Base-by-base conservation (phyloP, 225 moss, liverwort and hornwort genomes). In the Straminergon stramineum region DNA sequence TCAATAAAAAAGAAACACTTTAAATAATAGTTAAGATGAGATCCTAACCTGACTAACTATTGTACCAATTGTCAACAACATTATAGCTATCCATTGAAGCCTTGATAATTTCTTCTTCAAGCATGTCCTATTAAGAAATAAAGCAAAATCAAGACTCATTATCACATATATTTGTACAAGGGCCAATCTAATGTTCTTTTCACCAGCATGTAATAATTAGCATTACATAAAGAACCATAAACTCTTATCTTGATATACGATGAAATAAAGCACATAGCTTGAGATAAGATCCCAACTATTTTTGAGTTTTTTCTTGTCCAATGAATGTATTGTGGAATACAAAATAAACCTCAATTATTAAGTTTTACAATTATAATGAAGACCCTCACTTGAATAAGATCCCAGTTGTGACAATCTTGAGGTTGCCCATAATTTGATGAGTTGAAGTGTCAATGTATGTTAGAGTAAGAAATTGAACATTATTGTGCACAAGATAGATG, bases 391-490 rank as follows among this genome's bases (percentile, higher is more conserved):
- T 93, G 43, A 96, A 99, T 37, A 99, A 83, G 66, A 99, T 95
- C 27, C 95, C 99, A 61, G 97, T 99, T 58, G 99, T 95, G 32
- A 99, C 97, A 71, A 99, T 99, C 92, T 97, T 99, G 43, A 99
- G 85, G 91, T 97, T 99, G 32, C 96, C 96, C 94, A 99, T 91
- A 81, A 99, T 99, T 89, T 99, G 99, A 88, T 97, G 96, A 24
- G 99, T 99, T 82, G 99, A 95, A 23, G 97, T 97, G 87, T 99
- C 99, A 75, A 97, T 91, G 77, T 97, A 99, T 61, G 93, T 96
- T 84, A 99, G 71, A 71, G 99, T 96, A 37, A 96, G 95, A 88
- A 99, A 99, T 82, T 95, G 97, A 71, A 99, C 89, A 84, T 99
- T 99, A 88, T 99, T 97, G 92, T 97, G 96, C 37, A 97, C 62